A percentile compares a stretch with the other conserved stretches of the same genome.
phyloP scores from a whole-genome alignment of 1,284 basidiomycete species.

The Exobasidium cylindrosporum region DNA sequence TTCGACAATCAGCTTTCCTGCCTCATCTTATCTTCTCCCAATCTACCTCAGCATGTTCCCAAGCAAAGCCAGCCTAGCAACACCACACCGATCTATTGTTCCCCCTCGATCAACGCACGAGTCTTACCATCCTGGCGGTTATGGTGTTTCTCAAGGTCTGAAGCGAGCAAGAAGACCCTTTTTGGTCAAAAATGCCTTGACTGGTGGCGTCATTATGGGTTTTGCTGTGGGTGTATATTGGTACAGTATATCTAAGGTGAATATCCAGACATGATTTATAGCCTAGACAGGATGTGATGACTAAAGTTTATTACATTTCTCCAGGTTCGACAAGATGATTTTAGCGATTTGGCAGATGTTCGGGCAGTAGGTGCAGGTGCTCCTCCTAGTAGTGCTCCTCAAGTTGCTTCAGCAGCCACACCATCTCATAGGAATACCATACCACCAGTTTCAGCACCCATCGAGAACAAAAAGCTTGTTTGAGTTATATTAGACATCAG shows the following conservation, averaged over 20 bases:
- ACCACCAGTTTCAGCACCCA: background rate
- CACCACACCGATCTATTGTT: background rate
- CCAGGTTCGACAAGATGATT: slow-evolving; percentile 39
- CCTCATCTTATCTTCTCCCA: no score
- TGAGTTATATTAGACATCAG: no score
- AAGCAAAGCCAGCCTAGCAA: background rate
- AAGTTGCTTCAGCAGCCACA: background rate
- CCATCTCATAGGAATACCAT: background rate
- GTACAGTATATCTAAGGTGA: slow-evolving; percentile 70
- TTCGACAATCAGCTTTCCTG: no score
- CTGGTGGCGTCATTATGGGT: slow-evolving; percentile 68
- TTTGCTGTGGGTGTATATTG: slow-evolving; percentile 83
- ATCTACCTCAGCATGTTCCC: no score
- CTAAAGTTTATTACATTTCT: no score
- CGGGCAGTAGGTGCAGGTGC: slow-evolving; percentile 22
- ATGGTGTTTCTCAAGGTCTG: slow-evolving; percentile 58
- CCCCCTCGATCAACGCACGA: slow-evolving; percentile 17
- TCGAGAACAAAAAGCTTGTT: background rate
- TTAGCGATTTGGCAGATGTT: slow-evolving; percentile 39
- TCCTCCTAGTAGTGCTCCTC: background rate
- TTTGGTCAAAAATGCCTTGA: slow-evolving; percentile 72
- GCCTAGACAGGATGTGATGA: no score
- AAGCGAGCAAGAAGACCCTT: slow-evolving; percentile 82
- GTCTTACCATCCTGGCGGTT: slow-evolving; percentile 39
- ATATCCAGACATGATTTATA: slow-evolving; percentile 25